Evolutionary conservation across 139 green algal genomes (phyloP).

Genomic region (Coelastrella sp.): DNA sequence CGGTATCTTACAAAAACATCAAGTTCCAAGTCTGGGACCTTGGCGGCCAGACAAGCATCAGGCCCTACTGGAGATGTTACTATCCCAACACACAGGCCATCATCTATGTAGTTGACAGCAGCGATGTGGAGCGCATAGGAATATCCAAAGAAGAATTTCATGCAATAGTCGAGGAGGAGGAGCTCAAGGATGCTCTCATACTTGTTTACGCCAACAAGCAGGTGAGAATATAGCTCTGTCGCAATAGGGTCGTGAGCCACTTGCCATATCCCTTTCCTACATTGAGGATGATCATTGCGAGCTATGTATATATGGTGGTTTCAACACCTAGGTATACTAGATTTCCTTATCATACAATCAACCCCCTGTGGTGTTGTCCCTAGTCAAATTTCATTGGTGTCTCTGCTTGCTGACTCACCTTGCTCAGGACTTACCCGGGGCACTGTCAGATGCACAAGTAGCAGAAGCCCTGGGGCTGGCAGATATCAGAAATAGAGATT

Average conservation of each 20-base stretch:
- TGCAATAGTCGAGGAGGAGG: slow-evolving; percentile 97
- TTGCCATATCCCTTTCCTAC: no score
- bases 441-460: slow-evolving; percentile 91
- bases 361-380: no score
- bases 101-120: slow-evolving; percentile 99
- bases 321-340: no score
- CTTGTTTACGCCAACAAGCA: slow-evolving; percentile 99
- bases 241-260: no score
- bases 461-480: slow-evolving; percentile 93
- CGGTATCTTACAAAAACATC: slow-evolving; percentile 99
- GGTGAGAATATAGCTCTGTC: slow-evolving; percentile 51
- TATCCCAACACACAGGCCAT: slow-evolving; percentile 98
- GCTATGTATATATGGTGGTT: no score
- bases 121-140: slow-evolving; percentile 92
- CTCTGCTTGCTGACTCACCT: no score
- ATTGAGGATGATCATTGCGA: no score
- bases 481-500: slow-evolving; percentile 92
- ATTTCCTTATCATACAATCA: no score
- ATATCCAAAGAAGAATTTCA: slow-evolving; percentile 94
- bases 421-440: slow-evolving; percentile 96
- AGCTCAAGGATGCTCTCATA: slow-evolving; percentile 94
- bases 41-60: slow-evolving; percentile 93
- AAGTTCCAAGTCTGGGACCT: slow-evolving; percentile 99
- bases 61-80: slow-evolving; percentile 99
- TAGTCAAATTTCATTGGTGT: no score